Evolutionary conservation across 2,329 filamentous ascomycete genomes (phyloP).

Genomic region (Colletotrichum sp.): DNA sequence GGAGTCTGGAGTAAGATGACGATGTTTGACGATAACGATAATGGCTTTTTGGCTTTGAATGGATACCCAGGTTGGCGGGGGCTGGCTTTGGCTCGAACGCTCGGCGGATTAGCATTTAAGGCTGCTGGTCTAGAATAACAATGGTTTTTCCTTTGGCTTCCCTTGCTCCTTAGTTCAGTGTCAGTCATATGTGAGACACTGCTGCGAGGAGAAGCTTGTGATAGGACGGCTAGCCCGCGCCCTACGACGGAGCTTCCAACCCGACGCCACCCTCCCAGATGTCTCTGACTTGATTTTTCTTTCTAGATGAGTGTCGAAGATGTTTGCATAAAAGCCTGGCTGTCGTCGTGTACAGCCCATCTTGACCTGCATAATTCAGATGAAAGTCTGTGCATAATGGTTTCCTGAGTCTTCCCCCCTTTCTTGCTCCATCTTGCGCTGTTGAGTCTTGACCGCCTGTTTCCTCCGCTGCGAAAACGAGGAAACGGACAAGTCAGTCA

Average conservation of each 20-base stretch:
- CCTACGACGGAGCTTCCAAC: neutral
- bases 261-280: neutral
- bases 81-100: neutral
- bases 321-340: too few relatives aligned
- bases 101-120: neutral
- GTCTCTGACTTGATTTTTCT: neutral
- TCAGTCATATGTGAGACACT: neutral
- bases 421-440: neutral
- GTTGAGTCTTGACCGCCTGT: neutral
- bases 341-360: neutral
- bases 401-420: neutral
- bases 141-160: neutral
- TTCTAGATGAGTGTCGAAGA: neutral
- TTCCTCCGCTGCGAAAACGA: neutral
- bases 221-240: neutral
- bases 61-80: slow-evolving; percentile 7
- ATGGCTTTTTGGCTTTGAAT: neutral
- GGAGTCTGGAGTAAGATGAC: neutral
- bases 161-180: neutral
- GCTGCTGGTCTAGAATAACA: neutral
- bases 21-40: slow-evolving; percentile 8
- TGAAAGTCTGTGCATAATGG: neutral
- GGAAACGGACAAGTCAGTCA: neutral
- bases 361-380: neutral
- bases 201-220: neutral